Evolutionary conservation across 345 rosid genomes (phyloP).

Genomic region (Populus tremula): DNA sequence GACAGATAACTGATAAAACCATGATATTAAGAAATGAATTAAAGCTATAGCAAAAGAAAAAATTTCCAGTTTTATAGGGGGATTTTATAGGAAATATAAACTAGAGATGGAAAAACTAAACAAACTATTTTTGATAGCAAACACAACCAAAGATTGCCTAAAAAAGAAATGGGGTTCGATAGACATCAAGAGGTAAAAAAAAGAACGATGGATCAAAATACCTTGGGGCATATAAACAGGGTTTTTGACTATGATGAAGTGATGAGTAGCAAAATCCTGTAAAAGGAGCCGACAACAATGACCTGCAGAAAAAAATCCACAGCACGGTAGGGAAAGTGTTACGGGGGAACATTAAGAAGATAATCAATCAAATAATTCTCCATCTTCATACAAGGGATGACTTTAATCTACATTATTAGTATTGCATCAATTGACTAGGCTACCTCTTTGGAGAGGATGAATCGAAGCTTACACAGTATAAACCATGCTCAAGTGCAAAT

Average conservation of each 20-base stretch:
- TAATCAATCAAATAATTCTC: not conserved
- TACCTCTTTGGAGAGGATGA: not conserved
- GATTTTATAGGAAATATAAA: no score
- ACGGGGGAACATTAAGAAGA: not conserved
- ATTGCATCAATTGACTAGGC: not conserved
- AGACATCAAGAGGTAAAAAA: not conserved
- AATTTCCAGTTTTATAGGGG: not conserved
- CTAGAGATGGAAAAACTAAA: no score
- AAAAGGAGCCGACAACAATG: not conserved
- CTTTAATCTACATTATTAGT: not conserved
- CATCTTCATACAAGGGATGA: not conserved
- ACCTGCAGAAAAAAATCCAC: slow-evolving; percentile 16
- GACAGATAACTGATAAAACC: not conserved
- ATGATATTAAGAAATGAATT: not conserved
- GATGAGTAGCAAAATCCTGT: slow-evolving; percentile 2
- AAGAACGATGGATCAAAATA: slow-evolving; percentile 12
- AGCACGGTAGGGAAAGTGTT: slow-evolving; percentile 3
- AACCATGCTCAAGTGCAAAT: no score
- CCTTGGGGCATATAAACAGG: not conserved
- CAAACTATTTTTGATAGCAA: no score
- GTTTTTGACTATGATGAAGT: not conserved
- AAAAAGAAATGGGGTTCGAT: no score
- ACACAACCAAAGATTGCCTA: no score
- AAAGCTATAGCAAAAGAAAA: not conserved
- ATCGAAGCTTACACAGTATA: not conserved